Percentiles rank a stretch among this genome's conserved stretches.
Conservation (phyloP, 805 yeast species). For the Priceomyces haplophilus region DNA sequence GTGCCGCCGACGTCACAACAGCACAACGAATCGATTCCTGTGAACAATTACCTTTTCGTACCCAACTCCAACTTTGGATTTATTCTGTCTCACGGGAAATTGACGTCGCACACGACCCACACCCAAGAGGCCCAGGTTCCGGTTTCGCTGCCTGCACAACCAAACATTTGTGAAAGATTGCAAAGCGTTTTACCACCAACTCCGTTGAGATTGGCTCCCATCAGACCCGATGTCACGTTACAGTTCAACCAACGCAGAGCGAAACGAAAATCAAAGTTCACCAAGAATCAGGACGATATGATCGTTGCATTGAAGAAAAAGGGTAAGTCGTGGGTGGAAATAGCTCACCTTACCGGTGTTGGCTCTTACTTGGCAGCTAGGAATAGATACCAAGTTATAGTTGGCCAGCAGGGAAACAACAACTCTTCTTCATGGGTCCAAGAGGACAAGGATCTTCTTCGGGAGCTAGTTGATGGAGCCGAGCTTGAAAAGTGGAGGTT, state of each 20-base stretch:
- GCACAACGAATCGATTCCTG: conserved; percentile 15
- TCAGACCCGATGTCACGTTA: conserved; percentile 41
- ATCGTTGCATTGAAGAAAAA: conserved; percentile 58
- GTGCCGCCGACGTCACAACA: conserved; percentile 12
- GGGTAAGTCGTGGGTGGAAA: conserved; percentile 72
- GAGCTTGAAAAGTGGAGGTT: conserved; percentile 69
- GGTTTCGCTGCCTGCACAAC: conserved; percentile 1
- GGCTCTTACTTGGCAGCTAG: conserved; percentile 71
- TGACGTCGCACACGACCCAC: conserved; percentile 37
- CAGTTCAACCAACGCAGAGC: conserved; percentile 47
- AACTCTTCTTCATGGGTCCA: conserved; percentile 62
- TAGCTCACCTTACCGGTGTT: conserved; percentile 61
- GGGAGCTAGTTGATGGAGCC: conserved; percentile 59
- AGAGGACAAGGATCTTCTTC: conserved; percentile 52
- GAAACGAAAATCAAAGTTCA: conserved; percentile 65
- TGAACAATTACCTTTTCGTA: conserved; percentile 21
- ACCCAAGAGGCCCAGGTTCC: conserved; percentile 2
- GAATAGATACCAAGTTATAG: conserved; percentile 73
- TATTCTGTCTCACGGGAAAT: conserved; percentile 11
- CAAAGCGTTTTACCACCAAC: conserved; percentile 44
- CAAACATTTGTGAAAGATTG: conserved; percentile 22
- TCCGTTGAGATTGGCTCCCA: conserved; percentile 43
- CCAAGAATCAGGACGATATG: conserved; percentile 63
- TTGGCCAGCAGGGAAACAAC: conserved; percentile 77
- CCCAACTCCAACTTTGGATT: conserved; percentile 10